phyloP scores from a whole-genome alignment of 1,284 basidiomycete species.

The Boletus smithii region DNA sequence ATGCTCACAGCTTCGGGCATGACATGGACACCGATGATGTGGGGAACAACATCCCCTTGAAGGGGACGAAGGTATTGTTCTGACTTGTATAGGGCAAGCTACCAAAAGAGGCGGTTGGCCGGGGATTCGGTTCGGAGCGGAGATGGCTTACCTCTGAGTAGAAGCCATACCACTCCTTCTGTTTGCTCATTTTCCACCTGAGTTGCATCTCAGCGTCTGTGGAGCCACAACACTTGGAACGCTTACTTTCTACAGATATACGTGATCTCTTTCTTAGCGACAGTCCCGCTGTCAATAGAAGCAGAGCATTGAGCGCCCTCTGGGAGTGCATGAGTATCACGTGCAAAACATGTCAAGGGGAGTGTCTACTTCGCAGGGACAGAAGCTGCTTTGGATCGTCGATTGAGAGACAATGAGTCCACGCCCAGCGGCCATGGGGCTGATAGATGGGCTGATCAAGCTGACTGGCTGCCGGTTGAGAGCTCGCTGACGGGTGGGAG shows the following conservation, averaged over 20 bases:
- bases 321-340: constrained; percentile 21
- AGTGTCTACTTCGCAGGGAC: constrained; percentile 26
- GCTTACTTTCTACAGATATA: constrained; percentile 50
- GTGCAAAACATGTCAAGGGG: background rate
- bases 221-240: background rate
- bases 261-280: constrained; percentile 36
- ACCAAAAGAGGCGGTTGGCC: background rate
- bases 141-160: constrained; percentile 38
- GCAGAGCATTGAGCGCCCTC: constrained; percentile 42
- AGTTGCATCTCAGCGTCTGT: constrained; percentile 12
- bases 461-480: constrained; percentile 3
- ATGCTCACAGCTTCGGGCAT: constrained; percentile 41
- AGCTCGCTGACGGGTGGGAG: background rate
- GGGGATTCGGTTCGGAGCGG: background rate
- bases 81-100: constrained; percentile 43
- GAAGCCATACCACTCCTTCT: constrained; percentile 41
- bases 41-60: constrained; percentile 52
- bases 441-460: constrained; percentile 31
- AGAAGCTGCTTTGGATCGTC: constrained; percentile 29
- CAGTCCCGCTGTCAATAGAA: constrained; percentile 38
- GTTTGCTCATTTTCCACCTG: constrained; percentile 40
- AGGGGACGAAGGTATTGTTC: constrained; percentile 46
- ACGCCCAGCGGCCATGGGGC: constrained; percentile 39
- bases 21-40: constrained; percentile 49
- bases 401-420: constrained; percentile 37